Percentiles rank a stretch among this genome's conserved stretches.
phyloP scores from a whole-genome alignment of 2,329 filamentous ascomycete species.

The Aspergillus glaucus region DNA sequence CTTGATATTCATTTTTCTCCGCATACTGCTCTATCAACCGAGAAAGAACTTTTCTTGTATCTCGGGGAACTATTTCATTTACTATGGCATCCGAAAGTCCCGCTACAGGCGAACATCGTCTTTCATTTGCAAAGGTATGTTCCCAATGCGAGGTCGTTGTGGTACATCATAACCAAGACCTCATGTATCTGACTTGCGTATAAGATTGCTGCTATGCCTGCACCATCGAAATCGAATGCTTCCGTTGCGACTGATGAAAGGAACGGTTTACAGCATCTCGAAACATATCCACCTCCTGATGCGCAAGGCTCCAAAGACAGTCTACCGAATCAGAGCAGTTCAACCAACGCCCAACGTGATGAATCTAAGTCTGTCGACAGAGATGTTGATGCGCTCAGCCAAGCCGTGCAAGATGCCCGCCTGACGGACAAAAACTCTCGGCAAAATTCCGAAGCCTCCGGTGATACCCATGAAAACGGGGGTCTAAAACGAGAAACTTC shows the following conservation, averaged over 20 bases:
- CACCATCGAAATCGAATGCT: constrained; percentile 22
- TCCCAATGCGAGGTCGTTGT: neutral
- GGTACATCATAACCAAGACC: neutral
- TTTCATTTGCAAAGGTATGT: constrained; percentile 71
- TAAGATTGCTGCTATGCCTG: constrained; percentile 41
- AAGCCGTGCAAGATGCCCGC: constrained; percentile 28
- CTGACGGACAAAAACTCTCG: constrained; percentile 22
- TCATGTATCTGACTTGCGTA: constrained; percentile 13
- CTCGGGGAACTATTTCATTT: constrained; percentile 7
- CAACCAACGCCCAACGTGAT: constrained; percentile 11
- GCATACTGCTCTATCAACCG: constrained; percentile 7
- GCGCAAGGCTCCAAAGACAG: constrained; percentile 13
- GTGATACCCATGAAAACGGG: constrained; percentile 22
- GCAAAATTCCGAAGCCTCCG: constrained; percentile 20
- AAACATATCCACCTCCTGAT: constrained; percentile 13
- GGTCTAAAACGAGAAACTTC: constrained; percentile 30
- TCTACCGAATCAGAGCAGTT: constrained; percentile 13
- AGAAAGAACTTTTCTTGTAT: constrained; percentile 3
- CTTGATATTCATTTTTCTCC: constrained; percentile 9
- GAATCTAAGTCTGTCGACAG: constrained; percentile 15
- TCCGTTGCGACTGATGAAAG: constrained; percentile 21
- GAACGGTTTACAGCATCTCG: constrained; percentile 15
- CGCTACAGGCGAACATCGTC: constrained; percentile 28
- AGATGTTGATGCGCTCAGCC: constrained; percentile 25
- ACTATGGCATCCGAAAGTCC: constrained; percentile 29